phyloP scores from a whole-genome alignment of 768 basidiomycete genomes.

The Podaxis sp. region DNA sequence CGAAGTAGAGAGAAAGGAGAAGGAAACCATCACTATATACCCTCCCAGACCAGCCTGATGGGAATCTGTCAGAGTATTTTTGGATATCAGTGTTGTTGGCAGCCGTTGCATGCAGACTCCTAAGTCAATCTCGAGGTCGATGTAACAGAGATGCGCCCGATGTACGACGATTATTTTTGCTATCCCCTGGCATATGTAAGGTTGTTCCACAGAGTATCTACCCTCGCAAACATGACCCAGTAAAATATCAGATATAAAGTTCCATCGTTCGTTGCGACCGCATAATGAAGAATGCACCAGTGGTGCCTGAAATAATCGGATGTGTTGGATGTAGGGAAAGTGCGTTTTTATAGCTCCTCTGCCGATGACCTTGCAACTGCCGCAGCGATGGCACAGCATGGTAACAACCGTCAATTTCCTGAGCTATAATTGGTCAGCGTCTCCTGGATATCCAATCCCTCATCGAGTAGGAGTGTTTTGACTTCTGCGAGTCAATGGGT shows the following conservation, averaged over 20 bases:
- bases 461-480: neutral
- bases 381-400: neutral
- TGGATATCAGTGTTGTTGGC: neutral
- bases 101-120: neutral
- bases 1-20: slow-evolving; percentile 17
- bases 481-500: neutral
- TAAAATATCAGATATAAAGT: too few relatives aligned
- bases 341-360: neutral
- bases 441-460: neutral
- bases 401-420: neutral
- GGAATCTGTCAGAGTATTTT: slow-evolving; percentile 13
- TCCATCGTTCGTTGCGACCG: too few relatives aligned
- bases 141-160: slow-evolving; percentile 4
- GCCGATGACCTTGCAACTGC: neutral
- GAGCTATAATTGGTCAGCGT: neutral
- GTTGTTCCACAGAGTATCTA: neutral
- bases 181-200: neutral
- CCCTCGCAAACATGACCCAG: neutral
- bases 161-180: neutral
- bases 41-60: slow-evolving; percentile 1
- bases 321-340: neutral
- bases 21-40: slow-evolving; percentile 4
- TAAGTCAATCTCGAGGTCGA: slow-evolving; percentile 1
- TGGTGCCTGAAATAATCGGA: neutral
- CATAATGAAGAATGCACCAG: neutral